Evolutionary conservation across 331 rosid species (phyloP).

Genomic region (Quercus lobata): DNA sequence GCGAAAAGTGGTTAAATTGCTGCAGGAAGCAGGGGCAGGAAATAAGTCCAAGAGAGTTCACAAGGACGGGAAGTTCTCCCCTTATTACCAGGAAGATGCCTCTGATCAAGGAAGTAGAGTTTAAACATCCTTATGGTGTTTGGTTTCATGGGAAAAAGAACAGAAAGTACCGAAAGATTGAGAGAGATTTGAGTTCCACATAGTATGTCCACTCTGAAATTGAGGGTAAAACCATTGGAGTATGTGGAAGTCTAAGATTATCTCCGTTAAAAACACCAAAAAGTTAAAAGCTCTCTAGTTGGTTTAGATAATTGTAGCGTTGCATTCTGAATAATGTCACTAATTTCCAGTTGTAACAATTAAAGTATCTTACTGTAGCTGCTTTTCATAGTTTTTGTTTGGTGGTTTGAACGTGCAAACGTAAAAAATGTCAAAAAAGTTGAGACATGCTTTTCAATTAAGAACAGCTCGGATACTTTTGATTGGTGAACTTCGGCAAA

Average conservation of each 20-base stretch:
- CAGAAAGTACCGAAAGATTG: not conserved
- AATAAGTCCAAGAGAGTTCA: slow-evolving; percentile 25
- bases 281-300: no score
- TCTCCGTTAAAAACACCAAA: no score
- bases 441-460: not conserved
- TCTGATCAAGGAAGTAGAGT: slow-evolving; percentile 25
- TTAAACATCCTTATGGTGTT: not conserved
- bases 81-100: slow-evolving; percentile 46
- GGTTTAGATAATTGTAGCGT: not conserved
- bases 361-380: not conserved
- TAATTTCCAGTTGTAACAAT: not conserved
- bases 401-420: not conserved
- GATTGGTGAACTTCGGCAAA: not conserved
- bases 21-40: slow-evolving; percentile 43
- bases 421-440: not conserved
- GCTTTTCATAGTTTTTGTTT: not conserved
- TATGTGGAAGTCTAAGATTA: not conserved
- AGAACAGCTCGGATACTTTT: not conserved
- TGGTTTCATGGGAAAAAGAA: not conserved
- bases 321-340: not conserved
- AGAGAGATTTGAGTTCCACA: not conserved
- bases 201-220: not conserved
- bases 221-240: not conserved
- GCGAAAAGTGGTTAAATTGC: slow-evolving; percentile 65
- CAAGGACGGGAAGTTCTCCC: slow-evolving; percentile 48